Percentiles rank a stretch among this genome's conserved stretches.
Evolutionary conservation across 176 grass and related monocot genomes (phyloP).

Genomic region (Oryza brachyantha): DNA sequence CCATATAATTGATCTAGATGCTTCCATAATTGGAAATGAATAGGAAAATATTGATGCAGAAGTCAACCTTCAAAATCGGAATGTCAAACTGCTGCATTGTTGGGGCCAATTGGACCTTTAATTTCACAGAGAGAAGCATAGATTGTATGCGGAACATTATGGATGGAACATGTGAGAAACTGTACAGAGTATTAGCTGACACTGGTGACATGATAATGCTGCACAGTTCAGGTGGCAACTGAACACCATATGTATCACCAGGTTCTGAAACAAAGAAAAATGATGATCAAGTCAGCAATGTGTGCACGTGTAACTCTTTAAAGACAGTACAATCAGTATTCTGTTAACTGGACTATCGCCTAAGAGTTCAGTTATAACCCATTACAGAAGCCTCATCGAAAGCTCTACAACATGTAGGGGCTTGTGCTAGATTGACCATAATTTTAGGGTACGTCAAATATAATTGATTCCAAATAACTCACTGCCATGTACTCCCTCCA

Average conservation of each 20-base stretch:
- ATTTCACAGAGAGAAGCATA: conserved; percentile 62
- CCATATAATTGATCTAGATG: background rate
- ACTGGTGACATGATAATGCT: conserved; percentile 59
- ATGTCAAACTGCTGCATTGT: conserved; percentile 51
- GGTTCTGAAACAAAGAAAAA: conserved; percentile 40
- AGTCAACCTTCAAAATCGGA: conserved; percentile 52
- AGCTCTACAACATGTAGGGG: background rate
- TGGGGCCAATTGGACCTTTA: conserved; percentile 48
- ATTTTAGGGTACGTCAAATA: background rate
- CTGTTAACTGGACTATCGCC: background rate
- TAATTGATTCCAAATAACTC: background rate
- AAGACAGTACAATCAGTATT: background rate
- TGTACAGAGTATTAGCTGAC: conserved; percentile 32
- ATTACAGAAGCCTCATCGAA: background rate
- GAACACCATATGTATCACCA: background rate
- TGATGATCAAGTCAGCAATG: conserved; percentile 10
- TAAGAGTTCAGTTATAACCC: conserved; percentile 12
- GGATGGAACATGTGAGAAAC: conserved; percentile 56
- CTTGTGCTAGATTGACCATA: background rate
- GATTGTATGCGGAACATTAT: conserved; percentile 75
- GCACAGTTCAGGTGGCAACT: conserved; percentile 84
- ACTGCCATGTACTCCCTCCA: background rate
- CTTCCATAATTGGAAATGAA: background rate
- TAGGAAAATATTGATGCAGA: background rate
- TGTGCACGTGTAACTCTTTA: background rate